Percentiles rank a stretch among this genome's conserved stretches.
These are phyloP conservation scores for Jackrogersella multiformis DNA, from an alignment of 495 filamentous ascomycete genomes.

Conservation along the genomic window DNA sequence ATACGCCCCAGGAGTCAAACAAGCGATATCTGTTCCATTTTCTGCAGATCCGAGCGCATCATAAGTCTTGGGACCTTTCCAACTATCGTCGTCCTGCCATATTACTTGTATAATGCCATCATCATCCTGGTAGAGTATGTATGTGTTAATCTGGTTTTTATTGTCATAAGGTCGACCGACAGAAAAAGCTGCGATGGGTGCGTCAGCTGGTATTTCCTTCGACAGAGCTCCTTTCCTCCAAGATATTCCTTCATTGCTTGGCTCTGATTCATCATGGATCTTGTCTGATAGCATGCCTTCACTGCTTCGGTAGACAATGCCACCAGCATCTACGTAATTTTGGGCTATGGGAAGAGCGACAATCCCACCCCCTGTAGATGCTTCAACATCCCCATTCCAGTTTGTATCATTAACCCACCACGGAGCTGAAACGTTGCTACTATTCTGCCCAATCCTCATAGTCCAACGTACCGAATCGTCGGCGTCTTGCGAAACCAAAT, in stretches of 20 bases:
- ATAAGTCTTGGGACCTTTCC: constrained; percentile 34
- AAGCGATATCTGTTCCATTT: constrained; percentile 26
- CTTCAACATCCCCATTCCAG: constrained; percentile 19
- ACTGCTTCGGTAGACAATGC: constrained; percentile 23
- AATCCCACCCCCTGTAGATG: constrained; percentile 18
- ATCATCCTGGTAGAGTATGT: constrained; percentile 32
- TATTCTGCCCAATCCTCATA: constrained; percentile 17
- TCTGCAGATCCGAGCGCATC: constrained; percentile 17
- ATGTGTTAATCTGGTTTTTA: constrained; percentile 34
- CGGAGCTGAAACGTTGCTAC: constrained; percentile 17
- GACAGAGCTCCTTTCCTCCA: constrained; percentile 38
- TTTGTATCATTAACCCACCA: constrained; percentile 36
- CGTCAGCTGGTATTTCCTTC: constrained; percentile 20
- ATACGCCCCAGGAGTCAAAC: constrained; percentile 22
- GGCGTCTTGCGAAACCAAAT: constrained; percentile 30
- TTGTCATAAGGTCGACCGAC: constrained; percentile 34
- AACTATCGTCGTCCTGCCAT: constrained; percentile 32
- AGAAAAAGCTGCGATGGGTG: constrained; percentile 27
- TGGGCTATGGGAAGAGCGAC: constrained; percentile 26
- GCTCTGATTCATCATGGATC: constrained; percentile 19
- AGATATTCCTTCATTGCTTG: constrained; percentile 22
- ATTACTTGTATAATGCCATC: constrained; percentile 28
- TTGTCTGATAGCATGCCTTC: constrained; percentile 33
- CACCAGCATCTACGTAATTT: constrained; percentile 10
- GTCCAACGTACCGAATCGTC: constrained; percentile 27